Conservation (phyloP, 1,284 basidiomycete species). For the Puccinia hordei region DNA sequence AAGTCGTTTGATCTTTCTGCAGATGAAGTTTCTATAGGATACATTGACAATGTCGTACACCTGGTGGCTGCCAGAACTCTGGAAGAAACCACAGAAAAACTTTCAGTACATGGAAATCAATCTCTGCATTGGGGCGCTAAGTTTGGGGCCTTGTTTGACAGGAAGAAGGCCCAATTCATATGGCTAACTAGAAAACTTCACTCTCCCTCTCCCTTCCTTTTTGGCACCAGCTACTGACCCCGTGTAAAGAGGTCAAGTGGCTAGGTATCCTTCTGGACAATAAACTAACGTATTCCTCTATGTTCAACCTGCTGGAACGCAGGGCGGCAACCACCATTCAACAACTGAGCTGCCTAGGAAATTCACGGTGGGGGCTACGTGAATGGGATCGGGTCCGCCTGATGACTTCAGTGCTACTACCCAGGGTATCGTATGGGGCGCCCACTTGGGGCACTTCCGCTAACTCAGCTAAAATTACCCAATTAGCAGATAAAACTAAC, state of each 20-base stretch:
- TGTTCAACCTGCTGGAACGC: neutral
- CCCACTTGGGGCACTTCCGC: neutral
- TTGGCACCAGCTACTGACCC: neutral
- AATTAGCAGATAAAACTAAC: neutral
- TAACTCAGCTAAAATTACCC: neutral
- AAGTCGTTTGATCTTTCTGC: neutral
- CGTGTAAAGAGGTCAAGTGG: neutral
- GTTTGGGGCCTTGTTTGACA: neutral
- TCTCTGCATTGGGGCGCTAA: neutral
- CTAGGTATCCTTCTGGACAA: neutral
- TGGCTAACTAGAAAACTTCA: neutral
- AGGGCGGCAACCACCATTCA: neutral
- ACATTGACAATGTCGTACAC: slow-evolving; percentile 13
- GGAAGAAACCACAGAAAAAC: neutral
- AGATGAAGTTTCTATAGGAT: slow-evolving; percentile 4
- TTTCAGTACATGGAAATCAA: neutral
- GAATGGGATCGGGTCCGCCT: neutral
- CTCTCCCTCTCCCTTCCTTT: neutral
- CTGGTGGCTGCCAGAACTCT: neutral
- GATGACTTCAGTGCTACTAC: neutral
- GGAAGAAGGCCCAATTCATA: too few species aligned
- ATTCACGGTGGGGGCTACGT: neutral
- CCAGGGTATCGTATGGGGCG: neutral
- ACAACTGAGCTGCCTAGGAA: neutral
- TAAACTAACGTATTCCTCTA: neutral